A percentile compares a stretch with the other conserved stretches of the same genome.
Evolutionary conservation across 139 green algal species (phyloP).

Genomic region (Chlorella vulgaris): DNA sequence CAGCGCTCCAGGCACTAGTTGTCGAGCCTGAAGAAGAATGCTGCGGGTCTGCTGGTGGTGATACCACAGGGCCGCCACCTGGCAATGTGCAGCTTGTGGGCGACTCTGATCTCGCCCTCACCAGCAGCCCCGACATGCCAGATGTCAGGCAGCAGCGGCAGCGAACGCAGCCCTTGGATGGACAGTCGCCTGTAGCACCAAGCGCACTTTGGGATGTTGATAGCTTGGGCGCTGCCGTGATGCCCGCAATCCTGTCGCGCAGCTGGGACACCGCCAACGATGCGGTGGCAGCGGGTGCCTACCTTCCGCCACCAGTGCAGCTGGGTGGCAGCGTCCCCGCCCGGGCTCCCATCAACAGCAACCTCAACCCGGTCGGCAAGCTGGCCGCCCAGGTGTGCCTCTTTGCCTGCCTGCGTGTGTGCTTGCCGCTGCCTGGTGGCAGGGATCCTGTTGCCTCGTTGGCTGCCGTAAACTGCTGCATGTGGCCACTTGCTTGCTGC

Average conservation of each 20-base stretch:
- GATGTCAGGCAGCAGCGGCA: not conserved
- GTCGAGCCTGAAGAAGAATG: not conserved
- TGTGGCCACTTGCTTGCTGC: too few relatives aligned
- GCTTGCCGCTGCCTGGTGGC: too few relatives aligned
- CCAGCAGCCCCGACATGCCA: not conserved
- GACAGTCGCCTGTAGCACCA: not conserved
- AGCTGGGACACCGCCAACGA: not conserved
- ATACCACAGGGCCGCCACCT: too few relatives aligned
- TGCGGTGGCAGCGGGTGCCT: not conserved
- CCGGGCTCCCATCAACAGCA: not conserved
- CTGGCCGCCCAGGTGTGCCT: too few relatives aligned
- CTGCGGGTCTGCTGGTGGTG: too few relatives aligned
- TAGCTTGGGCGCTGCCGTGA: not conserved
- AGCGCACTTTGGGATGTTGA: too few relatives aligned
- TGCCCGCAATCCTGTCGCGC: not conserved
- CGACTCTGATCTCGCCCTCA: slow-evolving; percentile 1
- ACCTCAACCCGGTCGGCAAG: not conserved
- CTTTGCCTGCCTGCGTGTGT: too few relatives aligned
- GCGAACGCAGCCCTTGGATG: not conserved
- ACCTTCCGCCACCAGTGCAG: not conserved
- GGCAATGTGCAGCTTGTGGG: slow-evolving; percentile 8
- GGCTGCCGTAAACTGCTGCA: too few relatives aligned
- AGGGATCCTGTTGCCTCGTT: too few relatives aligned
- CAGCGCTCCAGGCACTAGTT: not conserved
- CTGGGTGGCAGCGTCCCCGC: slow-evolving; percentile 24